These are phyloP conservation scores for Chaetomium strumarium DNA, from an alignment of 2,329 filamentous ascomycete genomes.

Conservation along the genomic window DNA sequence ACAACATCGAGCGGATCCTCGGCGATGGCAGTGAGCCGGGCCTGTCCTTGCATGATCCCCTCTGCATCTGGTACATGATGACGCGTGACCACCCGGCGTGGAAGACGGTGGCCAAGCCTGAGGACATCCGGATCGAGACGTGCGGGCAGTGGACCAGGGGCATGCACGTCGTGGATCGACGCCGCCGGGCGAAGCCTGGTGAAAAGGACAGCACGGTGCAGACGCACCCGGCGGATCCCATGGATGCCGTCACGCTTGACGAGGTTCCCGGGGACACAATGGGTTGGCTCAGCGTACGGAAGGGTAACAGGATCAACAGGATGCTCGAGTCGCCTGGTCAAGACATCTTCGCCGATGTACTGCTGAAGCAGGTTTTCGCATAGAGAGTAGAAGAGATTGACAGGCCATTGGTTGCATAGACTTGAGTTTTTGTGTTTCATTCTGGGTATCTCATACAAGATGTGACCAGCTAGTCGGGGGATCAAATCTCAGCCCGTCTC, in stretches of 20 bases:
- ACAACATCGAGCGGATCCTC: slow-evolving; percentile 59
- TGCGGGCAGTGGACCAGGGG: slow-evolving; percentile 90
- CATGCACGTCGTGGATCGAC: slow-evolving; percentile 78
- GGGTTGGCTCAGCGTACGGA: slow-evolving; percentile 67
- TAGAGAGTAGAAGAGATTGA: slow-evolving; percentile 23
- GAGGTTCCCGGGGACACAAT: slow-evolving; percentile 63
- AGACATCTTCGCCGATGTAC: slow-evolving; percentile 57
- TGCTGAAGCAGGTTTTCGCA: slow-evolving; percentile 62
- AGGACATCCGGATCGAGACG: slow-evolving; percentile 88
- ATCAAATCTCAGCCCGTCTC: slow-evolving; percentile 2
- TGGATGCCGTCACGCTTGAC: slow-evolving; percentile 43
- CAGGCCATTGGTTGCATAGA: neutral
- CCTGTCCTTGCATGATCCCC: slow-evolving; percentile 68
- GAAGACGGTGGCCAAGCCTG: slow-evolving; percentile 51
- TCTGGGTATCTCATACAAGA: slow-evolving; percentile 18
- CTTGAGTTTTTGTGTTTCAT: slow-evolving; percentile 6
- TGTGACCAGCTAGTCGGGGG: neutral
- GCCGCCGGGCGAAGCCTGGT: slow-evolving; percentile 51
- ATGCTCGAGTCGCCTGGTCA: slow-evolving; percentile 65
- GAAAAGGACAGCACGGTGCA: slow-evolving; percentile 30
- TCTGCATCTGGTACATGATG: slow-evolving; percentile 74
- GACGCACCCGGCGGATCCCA: slow-evolving; percentile 36
- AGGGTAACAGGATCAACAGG: slow-evolving; percentile 75
- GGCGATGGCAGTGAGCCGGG: slow-evolving; percentile 52
- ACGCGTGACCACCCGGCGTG: slow-evolving; percentile 53